Conservation (phyloP, 306 rosid species). For the Begonia peltatifolia region DNA sequence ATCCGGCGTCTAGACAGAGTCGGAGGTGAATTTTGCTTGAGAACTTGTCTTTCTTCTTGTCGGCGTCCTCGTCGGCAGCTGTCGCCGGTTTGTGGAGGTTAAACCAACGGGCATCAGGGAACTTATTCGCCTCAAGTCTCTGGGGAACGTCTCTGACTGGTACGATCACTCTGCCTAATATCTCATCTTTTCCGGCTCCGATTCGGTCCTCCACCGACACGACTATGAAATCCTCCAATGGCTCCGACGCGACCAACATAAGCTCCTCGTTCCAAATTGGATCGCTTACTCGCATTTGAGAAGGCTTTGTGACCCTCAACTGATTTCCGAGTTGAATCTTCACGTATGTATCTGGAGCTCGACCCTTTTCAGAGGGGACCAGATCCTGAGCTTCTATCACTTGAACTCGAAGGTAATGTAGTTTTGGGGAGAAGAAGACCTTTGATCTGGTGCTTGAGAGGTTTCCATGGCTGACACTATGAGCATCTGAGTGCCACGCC, state of each 20-base stretch:
- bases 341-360: conserved; percentile 30
- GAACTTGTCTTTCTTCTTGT: conserved; percentile 73
- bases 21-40: conserved; percentile 77
- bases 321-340: conserved; percentile 53
- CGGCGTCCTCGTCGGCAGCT: conserved; percentile 31
- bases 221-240: conserved; percentile 54
- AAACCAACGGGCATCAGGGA: conserved; percentile 61
- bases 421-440: conserved; percentile 86
- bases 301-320: conserved; percentile 28
- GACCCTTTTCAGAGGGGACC: conserved; percentile 41
- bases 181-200: conserved; percentile 46
- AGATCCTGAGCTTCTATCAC: conserved; percentile 90
- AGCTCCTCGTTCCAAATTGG: conserved; percentile 83
- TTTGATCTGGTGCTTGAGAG: conserved; percentile 63
- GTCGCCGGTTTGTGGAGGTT: conserved; percentile 44
- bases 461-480: conserved; percentile 47
- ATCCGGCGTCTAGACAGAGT: conserved; percentile 54
- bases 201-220: conserved; percentile 52
- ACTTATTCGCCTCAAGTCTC: conserved; percentile 38
- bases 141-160: conserved; percentile 33
- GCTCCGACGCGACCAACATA: conserved; percentile 82
- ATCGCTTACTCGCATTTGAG: conserved; percentile 21
- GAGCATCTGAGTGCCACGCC: conserved; percentile 99
- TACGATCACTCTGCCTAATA: conserved; percentile 48
- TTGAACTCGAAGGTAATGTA: conserved; percentile 62